Evolutionary conservation across 495 filamentous ascomycete species (phyloP).

Genomic region (Penicillium chermesinum): DNA sequence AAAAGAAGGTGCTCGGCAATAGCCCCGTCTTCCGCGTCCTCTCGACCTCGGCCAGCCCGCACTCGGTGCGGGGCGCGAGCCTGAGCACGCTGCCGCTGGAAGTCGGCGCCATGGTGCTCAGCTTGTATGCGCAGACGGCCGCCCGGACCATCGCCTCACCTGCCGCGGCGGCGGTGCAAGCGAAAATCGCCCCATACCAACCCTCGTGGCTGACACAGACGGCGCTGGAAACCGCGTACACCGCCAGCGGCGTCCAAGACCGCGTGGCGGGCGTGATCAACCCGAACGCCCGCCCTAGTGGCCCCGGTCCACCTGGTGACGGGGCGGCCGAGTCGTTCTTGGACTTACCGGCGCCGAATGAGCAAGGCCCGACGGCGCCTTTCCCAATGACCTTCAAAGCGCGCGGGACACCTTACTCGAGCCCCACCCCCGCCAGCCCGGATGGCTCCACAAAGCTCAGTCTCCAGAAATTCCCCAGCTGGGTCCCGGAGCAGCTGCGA

Average conservation of each 20-base stretch:
- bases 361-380: constrained; percentile 50
- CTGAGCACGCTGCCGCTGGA: constrained; percentile 60
- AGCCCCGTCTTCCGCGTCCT: constrained; percentile 62
- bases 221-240: constrained; percentile 38
- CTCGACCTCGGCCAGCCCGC: constrained; percentile 53
- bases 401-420: constrained; percentile 23
- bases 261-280: constrained; percentile 25
- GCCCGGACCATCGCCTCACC: constrained; percentile 46
- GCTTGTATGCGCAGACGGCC: constrained; percentile 46
- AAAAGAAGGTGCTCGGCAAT: constrained; percentile 53
- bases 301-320: no score
- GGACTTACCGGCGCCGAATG: no score
- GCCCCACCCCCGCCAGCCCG: constrained; percentile 26
- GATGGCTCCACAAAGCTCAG: constrained; percentile 12
- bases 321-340: no score
- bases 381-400: constrained; percentile 55
- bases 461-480: constrained; percentile 38
- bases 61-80: constrained; percentile 58
- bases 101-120: constrained; percentile 53
- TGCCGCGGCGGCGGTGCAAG: constrained; percentile 35
- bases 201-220: constrained; percentile 41
- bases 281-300: no score
- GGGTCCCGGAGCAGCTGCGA: constrained; percentile 44
- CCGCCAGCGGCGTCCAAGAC: constrained; percentile 31
- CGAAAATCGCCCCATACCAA: constrained; percentile 27